Evolutionary conservation across 345 rosid genomes (phyloP), one percentile per base, ranked within the genome.

Genomic region (Jatropha curcas): DNA sequence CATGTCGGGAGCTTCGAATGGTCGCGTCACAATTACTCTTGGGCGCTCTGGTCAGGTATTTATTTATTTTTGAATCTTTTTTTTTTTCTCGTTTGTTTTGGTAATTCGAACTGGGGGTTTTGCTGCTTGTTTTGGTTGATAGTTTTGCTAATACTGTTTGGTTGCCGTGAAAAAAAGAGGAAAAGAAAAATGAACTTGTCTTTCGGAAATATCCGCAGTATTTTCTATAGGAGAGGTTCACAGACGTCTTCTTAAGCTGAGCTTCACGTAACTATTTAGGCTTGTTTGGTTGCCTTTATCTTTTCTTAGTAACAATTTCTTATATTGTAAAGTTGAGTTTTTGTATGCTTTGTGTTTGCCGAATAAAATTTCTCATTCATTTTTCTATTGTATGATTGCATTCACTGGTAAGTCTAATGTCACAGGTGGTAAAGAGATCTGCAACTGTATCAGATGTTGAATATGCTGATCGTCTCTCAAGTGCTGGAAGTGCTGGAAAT

Each of bases 31-130:
- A 37, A 89, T 94, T 25, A 92, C 97, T 77, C 90, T 92, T 56
- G 99, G 98, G 7, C 88, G 88, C 70, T 73, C 86, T 60, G 92
- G 96, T 43, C 97, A 89, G 98, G 99, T 95, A 71, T 67, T 61
- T 72, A 7, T 35, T n/a, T 71, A 17, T 24, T 19, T 28, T 7
- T 17, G 16, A n/a, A 34, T 22, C 16, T 56, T n/a, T 52, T 0
- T 13, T 20, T 52, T 34, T 28, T 25, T 2, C 6, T n/a, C n/a
- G n/a, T n/a, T n/a, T n/a, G n/a, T 35, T 35, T 28, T 9, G 24
- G 24, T 20, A 19, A 30, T 60, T 60, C 24, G 16, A 53, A 13
- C 25, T 62, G 64, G 62, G 60, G 35, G 46, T 75, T 73, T 41
- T 69, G 35, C 34, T 57, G 31, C 61, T 60, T 60, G 3, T 30